Evolutionary conservation across 2,329 filamentous ascomycete species (phyloP).

Genomic region (Helminthosporium solani): DNA sequence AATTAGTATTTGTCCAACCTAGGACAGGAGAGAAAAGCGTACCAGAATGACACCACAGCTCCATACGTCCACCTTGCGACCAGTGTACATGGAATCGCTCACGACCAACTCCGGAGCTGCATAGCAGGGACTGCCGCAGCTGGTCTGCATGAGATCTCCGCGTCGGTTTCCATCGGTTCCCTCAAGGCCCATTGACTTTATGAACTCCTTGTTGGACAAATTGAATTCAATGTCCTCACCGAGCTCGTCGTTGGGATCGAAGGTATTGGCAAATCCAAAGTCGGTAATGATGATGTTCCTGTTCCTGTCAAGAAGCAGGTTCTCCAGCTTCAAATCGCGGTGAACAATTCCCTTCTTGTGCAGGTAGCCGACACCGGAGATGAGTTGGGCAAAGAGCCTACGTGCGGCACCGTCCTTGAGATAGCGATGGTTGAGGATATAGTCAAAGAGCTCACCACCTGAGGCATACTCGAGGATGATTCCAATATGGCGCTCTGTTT

Average conservation of each 20-base stretch:
- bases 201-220: constrained; percentile 80
- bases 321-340: constrained; percentile 94
- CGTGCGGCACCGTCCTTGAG: constrained; percentile 91
- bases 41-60: constrained; percentile 98
- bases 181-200: constrained; percentile 84
- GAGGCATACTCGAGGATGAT: constrained; percentile 99
- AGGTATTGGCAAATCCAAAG: constrained; percentile 98
- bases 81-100: constrained; percentile 95
- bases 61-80: constrained; percentile 98
- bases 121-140: constrained; percentile 97
- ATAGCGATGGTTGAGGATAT: constrained; percentile 95
- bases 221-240: constrained; percentile 87
- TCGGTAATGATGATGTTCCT: constrained; percentile 99
- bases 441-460: constrained; percentile 95
- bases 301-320: constrained; percentile 90
- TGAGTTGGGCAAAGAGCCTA: constrained; percentile 88
- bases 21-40: constrained; percentile 45
- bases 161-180: constrained; percentile 74
- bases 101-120: constrained; percentile 96
- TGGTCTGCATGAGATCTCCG: constrained; percentile 98
- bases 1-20: constrained; percentile 11
- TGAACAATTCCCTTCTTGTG: constrained; percentile 99
- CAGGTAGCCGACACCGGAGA: constrained; percentile 94
- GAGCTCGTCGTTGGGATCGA: constrained; percentile 84
- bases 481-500: constrained; percentile 94